Evolutionary conservation across 257 asterid genomes (phyloP), one percentile per base, ranked within the genome.

Genomic region (Nicotiana knightiana): DNA sequence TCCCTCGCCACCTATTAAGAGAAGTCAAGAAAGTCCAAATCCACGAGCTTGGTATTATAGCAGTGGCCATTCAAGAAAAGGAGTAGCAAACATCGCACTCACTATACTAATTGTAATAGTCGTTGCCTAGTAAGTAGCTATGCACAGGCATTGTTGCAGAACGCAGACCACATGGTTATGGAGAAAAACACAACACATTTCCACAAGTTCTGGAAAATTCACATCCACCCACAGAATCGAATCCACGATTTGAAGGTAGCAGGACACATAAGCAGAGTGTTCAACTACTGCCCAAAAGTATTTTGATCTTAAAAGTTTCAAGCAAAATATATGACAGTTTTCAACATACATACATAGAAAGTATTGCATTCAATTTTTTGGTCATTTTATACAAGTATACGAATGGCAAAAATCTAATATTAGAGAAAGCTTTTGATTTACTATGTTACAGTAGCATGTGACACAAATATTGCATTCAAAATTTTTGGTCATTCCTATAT

Each of bases 141-240:
- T 51, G 79, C 79, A 73, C 79, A 48, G 28, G 79, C 79, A 48
- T 51, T 73, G 79, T 26, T 73, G 15, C 24, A 73, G 43, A 26
- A 48, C 15, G 79, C 79, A 73, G 79, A 73, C 43, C 79, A 73
- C 79, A 73, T 73, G 79, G 63, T 15, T 15, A 51, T 73, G 63
- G 63, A 48, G 63, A 48, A 73, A 73, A 73, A 73, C 15, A 12
- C 78, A 15, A 12, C 78, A 15, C 43, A 71, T 70, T 70, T 70
- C 12, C n/a, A 48, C 39, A 16, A 32, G 13, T 48, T 46, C 13
- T 28, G 79, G 43, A 48, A 13, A 73, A 48, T 48, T 73, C 57
- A 48, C 11, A 13, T 11, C 43, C 43, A 30, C 11, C 12, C 51
- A 43, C 51, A 43, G 0, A 1, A 9, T 0, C 51, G 12, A 0